Percentiles rank a stretch among this genome's conserved stretches.
Evolutionary conservation across 176 grass and related monocot genomes (phyloP).

Genomic region (Carex littledalei): DNA sequence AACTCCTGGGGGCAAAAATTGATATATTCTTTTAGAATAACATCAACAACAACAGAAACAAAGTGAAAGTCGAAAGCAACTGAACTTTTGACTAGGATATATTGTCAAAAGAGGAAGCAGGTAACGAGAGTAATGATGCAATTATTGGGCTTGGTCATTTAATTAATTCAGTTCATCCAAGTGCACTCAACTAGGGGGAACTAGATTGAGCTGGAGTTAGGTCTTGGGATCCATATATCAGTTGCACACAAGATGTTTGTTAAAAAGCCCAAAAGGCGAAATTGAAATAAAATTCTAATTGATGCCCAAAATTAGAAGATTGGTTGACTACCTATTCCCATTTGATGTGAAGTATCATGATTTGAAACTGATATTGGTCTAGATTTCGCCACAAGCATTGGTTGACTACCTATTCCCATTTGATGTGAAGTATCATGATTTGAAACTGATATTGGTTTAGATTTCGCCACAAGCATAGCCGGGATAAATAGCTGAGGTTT

Average conservation of each 20-base stretch:
- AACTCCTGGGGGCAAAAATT: not conserved
- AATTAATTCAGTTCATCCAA: not conserved
- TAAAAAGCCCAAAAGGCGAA: not conserved
- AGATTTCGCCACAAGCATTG: not conserved
- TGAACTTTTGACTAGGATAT: not conserved
- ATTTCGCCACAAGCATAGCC: not conserved
- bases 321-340: not conserved
- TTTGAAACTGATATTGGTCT: not conserved
- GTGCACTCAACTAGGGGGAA: not conserved
- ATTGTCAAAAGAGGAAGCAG: not conserved
- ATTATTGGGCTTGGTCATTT: not conserved
- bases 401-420: not conserved
- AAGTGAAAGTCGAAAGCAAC: not conserved
- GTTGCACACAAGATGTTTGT: not conserved
- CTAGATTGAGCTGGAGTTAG: not conserved
- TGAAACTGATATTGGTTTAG: not conserved
- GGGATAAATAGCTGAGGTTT: constrained; percentile 17
- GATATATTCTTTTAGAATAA: not conserved
- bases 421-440: not conserved
- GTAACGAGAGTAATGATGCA: not conserved
- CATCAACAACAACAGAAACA: not conserved
- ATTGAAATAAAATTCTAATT: not conserved
- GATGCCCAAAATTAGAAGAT: not conserved
- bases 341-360: not conserved
- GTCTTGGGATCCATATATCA: not conserved